A percentile compares a stretch with the other conserved stretches of the same genome.
Conservation (phyloP, 2,329 filamentous ascomycete species). For the Bipolaris victoriae region DNA sequence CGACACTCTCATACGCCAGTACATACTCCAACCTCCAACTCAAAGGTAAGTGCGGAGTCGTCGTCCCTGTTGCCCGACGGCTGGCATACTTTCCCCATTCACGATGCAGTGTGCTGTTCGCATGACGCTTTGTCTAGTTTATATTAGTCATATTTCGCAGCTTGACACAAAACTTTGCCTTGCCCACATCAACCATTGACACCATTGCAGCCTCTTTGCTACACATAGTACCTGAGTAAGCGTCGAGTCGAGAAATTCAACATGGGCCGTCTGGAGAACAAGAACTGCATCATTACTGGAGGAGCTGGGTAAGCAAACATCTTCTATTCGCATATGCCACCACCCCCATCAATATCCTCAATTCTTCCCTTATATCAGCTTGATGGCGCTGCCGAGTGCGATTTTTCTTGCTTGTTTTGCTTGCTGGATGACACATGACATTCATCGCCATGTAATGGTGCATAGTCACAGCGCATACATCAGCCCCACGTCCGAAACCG, state of each 20-base stretch:
- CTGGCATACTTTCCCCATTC: slow-evolving; percentile 25
- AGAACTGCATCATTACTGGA: slow-evolving; percentile 79
- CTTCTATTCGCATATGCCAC: not conserved
- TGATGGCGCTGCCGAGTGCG: not conserved
- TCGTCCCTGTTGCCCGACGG: not conserved
- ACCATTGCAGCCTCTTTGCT: slow-evolving; percentile 10
- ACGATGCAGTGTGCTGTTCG: slow-evolving; percentile 12
- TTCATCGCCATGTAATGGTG: not conserved
- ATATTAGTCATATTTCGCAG: slow-evolving; percentile 42
- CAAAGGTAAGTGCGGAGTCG: slow-evolving; percentile 18
- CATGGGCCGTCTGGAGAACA: slow-evolving; percentile 64
- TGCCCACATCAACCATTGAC: slow-evolving; percentile 18
- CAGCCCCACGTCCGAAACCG: not conserved
- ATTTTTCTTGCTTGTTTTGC: not conserved
- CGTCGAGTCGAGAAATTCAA: slow-evolving; percentile 34
- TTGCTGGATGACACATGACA: not conserved
- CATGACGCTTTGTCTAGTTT: slow-evolving; percentile 27
- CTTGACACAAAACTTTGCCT: slow-evolving; percentile 32
- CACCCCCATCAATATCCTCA: slow-evolving; percentile 1
- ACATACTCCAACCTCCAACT: slow-evolving; percentile 9
- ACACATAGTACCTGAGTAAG: slow-evolving; percentile 7
- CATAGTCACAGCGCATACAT: not conserved
- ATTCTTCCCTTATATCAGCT: not conserved
- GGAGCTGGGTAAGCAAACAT: slow-evolving; percentile 73
- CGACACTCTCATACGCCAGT: slow-evolving; percentile 6